Evolutionary conservation across 306 rosid genomes (phyloP), one percentile per base, ranked within the genome.

Genomic region (Quercus rubra): DNA sequence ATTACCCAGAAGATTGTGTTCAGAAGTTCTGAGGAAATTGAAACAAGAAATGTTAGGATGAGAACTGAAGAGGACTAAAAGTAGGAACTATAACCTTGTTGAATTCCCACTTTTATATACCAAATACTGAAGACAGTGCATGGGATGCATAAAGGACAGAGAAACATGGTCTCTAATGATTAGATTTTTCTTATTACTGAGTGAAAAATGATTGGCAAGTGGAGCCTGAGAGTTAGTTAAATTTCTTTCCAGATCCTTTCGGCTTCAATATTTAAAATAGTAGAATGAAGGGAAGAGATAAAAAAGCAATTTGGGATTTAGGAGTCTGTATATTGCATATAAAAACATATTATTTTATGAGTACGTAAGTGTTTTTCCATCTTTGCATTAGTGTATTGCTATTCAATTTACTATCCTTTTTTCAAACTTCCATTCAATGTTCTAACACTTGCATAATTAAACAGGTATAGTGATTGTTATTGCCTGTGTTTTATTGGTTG

Each of bases 401-500:
- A 33, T 33, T 35, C 72, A 33, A 38, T 35, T 67, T 35, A 35
- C 52, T 67, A 1, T 58, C 10, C 4, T 43, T 64, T 55, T n/a
- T 64, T 52, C 21, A 5, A 20, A 12, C 30, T 74, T 62, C 66
- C 67, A 33, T 66, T 82, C 19, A 63, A 75, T 49, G 74, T 82
- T 18, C 85, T 70, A 76, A 80, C 77, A 3, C 55, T n/a, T 71
- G 8, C 73, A 80, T 74, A 69, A 56, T 73, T 77, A 63, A 58
- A 55, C 89, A 93, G 97, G 93, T 85, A 63, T 85, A 51, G 83
- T 85, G 87, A 86, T 91, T 69, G 76, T 78, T 72, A 85, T 88
- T 80, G 86, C 93, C 71, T 91, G 95, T 82, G 76, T 87, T 84
- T 57, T 93, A 64, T 80, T 93, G 81, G 92, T 93, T 74, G 87